These are phyloP conservation scores for Trebouxia sp. DNA, from an alignment of 139 green algal species.

Conservation along the genomic window DNA sequence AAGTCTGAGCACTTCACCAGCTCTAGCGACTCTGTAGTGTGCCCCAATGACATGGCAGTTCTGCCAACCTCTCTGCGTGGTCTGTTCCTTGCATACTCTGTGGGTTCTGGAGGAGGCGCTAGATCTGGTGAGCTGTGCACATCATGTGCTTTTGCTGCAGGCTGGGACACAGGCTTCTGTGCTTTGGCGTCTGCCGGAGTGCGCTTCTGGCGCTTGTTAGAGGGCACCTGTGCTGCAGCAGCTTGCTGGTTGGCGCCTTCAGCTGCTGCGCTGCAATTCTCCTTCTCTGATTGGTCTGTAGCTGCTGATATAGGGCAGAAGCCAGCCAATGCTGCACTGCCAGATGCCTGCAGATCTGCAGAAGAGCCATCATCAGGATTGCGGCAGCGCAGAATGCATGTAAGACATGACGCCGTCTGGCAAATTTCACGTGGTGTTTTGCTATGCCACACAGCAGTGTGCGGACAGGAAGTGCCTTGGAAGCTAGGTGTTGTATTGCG, in stretches of 20 bases:
- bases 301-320: not conserved
- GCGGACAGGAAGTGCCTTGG: too few relatives aligned
- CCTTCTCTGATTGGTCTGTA: not conserved
- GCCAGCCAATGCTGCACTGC: not conserved
- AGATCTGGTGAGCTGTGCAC: not conserved
- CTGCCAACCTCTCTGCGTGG: constrained; percentile 41
- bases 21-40: constrained; percentile 68
- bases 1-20: constrained; percentile 61
- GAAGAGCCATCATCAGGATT: too few relatives aligned
- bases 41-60: constrained; percentile 45
- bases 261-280: not conserved
- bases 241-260: not conserved
- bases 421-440: too few relatives aligned
- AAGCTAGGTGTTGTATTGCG: too few relatives aligned
- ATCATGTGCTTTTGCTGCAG: not conserved
- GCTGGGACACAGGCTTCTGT: not conserved
- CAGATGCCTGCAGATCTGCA: not conserved
- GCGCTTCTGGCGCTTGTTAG: constrained; percentile 20
- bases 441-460: too few relatives aligned
- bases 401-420: not conserved
- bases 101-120: constrained; percentile 39
- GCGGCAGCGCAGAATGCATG: not conserved
- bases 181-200: not conserved
- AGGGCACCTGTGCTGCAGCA: not conserved
- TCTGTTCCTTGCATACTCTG: constrained; percentile 69